Evolutionary conservation across 257 asterid genomes (phyloP), one percentile per base, ranked within the genome.

Genomic region (Solanum lignicaule): DNA sequence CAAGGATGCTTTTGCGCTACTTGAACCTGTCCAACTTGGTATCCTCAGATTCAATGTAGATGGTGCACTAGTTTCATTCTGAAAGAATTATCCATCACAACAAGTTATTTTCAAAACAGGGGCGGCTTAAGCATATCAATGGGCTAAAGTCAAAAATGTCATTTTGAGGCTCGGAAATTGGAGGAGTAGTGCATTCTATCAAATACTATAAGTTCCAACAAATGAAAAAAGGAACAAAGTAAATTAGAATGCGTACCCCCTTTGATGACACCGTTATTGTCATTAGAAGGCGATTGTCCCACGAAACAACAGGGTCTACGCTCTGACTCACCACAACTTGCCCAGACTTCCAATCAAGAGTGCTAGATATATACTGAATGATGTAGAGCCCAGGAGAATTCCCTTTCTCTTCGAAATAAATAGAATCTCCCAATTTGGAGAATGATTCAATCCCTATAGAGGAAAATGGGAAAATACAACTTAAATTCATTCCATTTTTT

Each of bases 391-490:
- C 58, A 1, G 98, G 96, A 86, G 52, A 35, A 2, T 87, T 75
- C 72, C 98, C 98, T 33, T 52, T 92, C 87, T 95, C 96, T 88
- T 95, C 98, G 78, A 97, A 97, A 94, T 95, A 97, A 83, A 95
- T 95, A 0, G 99, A 93, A 88, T 95, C 99, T 88, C 99, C 99
- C 89, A 97, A 83, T 91, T 97, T 97, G 25, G 99, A 92, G 89
- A 97, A 97, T 3, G 99, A 95, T 83, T 97, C 99, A 43, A 93
- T 92, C 48, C 98, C 99, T 96, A 39, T 16, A 88, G 1, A 81
- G 11, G 68, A 20, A 18, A 29, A 27, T 25, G 65, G 20, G 36
- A 81, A 46, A 18, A 13, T 14, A 39, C 10, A 12, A 23, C 18
- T 14, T 76, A 39, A 76, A n/a, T 39, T 39, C 83, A 76, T 39